Percentiles rank a stretch among this genome's conserved stretches.
These are phyloP conservation scores for Sanghuangporus baumii DNA, from an alignment of 1,284 basidiomycete genomes.

Conservation along the genomic window DNA sequence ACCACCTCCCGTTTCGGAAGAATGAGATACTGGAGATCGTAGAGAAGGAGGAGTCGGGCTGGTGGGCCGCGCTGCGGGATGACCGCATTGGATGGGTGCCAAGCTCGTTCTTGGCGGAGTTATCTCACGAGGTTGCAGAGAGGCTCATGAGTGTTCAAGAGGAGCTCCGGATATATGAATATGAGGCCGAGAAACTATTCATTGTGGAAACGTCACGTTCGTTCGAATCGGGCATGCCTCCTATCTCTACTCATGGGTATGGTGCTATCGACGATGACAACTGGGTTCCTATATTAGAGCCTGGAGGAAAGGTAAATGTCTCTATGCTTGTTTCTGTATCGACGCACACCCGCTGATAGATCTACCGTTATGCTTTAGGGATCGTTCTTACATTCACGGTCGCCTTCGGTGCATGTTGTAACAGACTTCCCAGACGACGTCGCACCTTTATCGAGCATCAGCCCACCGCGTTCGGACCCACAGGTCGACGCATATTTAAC, in stretches of 20 bases:
- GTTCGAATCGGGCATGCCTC: background rate
- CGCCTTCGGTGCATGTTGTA: constrained; percentile 6
- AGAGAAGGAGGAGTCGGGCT: constrained; percentile 63
- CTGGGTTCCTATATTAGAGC: constrained; percentile 10
- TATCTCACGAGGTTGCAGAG: constrained; percentile 41
- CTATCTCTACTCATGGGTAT: background rate
- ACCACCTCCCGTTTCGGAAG: constrained; percentile 56
- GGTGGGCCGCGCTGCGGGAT: constrained; percentile 71
- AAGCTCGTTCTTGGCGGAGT: constrained; percentile 43
- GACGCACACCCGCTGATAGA: background rate
- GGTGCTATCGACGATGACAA: constrained; percentile 9
- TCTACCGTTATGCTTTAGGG: background rate
- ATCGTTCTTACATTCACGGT: background rate
- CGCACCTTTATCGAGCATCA: constrained; percentile 6
- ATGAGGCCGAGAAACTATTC: constrained; percentile 19
- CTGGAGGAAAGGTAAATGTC: constrained; percentile 7
- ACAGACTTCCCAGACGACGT: constrained; percentile 16
- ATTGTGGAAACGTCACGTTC: constrained; percentile 6
- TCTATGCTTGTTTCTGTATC: background rate
- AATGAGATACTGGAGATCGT: constrained; percentile 64
- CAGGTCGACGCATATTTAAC: constrained; percentile 9
- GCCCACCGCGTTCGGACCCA: background rate
- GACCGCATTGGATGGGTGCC: constrained; percentile 69
- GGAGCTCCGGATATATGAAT: constrained; percentile 26
- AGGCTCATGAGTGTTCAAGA: constrained; percentile 17